Base-by-base conservation (phyloP, 768 basidiomycete species). In the Hydnomerulius pinastri region DNA sequence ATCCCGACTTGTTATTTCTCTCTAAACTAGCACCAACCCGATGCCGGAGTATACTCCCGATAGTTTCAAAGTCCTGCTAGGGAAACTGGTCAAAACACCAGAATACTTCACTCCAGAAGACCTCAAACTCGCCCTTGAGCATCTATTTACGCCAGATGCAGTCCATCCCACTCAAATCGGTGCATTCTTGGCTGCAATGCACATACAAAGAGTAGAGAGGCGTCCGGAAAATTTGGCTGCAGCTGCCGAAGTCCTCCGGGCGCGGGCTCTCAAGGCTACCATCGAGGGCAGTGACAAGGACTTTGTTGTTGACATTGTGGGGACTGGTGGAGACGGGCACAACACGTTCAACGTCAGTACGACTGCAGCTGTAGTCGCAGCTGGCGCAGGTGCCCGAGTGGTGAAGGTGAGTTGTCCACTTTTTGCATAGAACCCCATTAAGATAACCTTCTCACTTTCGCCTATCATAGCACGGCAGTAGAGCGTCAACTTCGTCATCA, bases 261-360 rank as follows among this genome's bases (percentile, higher is more conserved):
- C 77, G n/a, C 81, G 85, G 20, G 82, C 90, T 2, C 66, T 90
- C 45, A 77, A 78, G 35, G 85, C 85, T 2, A 72, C 71, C 2
- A 78, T 91, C 30, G 75, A 84, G 46, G 77, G 79, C 25, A 67
- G 66, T 2, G 79, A 85, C 36, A 68, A 74, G 5, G 91, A 95
- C 66, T 91, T 90, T 47, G 80, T 90, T 12, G 87, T 80, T 5
- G 68, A 69, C 51, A 66, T 69, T 41, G 68, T 71, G 32, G 68
- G 68, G 3, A 69, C 68, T 0, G 67, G 96, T 10, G 96, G 97
- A 6, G 97, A 98, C 69, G 94, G 94, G 0, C 84, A 94, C 69
- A 90, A 98, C 62, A 86, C 95, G 0, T 98, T 94, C 79, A 98
- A 98, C 65, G 95, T 98, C 45, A 95, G 92, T 65, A 98, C 96